Evolutionary conservation across 2,329 filamentous ascomycete species (phyloP), one percentile per base, ranked within the genome.

Genomic region (Neodidymelliopsis sp.): DNA sequence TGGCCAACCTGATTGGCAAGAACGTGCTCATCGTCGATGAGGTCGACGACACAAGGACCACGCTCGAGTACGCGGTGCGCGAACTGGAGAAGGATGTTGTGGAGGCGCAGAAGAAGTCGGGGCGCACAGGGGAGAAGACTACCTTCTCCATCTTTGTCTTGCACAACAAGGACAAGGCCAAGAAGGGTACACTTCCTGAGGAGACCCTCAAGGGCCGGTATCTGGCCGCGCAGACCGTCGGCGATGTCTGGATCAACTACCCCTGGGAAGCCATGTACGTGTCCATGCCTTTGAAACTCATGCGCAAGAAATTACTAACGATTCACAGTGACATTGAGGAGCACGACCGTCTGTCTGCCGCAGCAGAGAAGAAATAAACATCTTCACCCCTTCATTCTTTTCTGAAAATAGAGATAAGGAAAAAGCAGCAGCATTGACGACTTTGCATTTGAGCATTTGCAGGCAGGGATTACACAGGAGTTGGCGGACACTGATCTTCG

Each of bases 171-270:
- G 85, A 97, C 76, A 97, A 99, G 84, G 59, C 78, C 45, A 99
- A 99, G 86, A 96, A 97, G 82, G 94, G 94, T 43, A 77, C 77
- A 15, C 81, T 99, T 47, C 92, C 94, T 9, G 68, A 84, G 15
- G 86, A 91, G 27, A 91, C 97, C 83, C 80, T 93, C 57, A 76
- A 85, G 45, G 83, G 83, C 48, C 82, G 88, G 65, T 99, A 99
- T 77, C 75, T 89, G 60, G 94, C 94, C 16, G 91, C 94, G 16
- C 81, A 88, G 69, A 97, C 93, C 5, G 89, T 95, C 23, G 84
- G 83, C n/a, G 93, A 99, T 75, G 87, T 91, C 59, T 99, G 94
- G 94, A 97, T 97, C 73, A 95, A 91, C 82, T 99, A 99, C 77
- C 94, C 94, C 12, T 99, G 94, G 94, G 94, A 97, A 79, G 94